Evolutionary conservation across 2,329 filamentous ascomycete genomes (phyloP).

Genomic region (Cadophora gregata): DNA sequence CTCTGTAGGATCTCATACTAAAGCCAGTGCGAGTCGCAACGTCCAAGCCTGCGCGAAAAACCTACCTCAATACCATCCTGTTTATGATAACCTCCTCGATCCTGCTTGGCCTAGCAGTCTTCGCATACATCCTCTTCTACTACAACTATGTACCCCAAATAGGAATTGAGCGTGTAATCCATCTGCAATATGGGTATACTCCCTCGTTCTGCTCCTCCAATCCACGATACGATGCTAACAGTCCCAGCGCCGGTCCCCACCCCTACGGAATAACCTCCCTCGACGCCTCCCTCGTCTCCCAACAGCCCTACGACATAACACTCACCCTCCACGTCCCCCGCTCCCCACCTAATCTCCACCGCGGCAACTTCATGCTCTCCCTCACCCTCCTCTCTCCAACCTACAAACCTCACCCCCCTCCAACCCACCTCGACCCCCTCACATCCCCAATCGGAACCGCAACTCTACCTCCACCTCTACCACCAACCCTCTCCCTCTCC

Average conservation of each 20-base stretch:
- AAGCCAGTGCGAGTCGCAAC: conserved; percentile 59
- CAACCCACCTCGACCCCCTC: neutral
- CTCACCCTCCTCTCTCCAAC: conserved; percentile 67
- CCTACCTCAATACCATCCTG: conserved; percentile 62
- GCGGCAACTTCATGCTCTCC: conserved; percentile 95
- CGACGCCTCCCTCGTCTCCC: conserved; percentile 61
- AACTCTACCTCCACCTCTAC: conserved; percentile 19
- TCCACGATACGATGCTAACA: conserved; percentile 4
- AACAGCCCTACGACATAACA: conserved; percentile 85
- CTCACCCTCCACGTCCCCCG: conserved; percentile 79
- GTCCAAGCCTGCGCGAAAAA: conserved; percentile 66
- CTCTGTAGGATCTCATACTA: conserved; percentile 56
- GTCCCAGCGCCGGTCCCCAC: conserved; percentile 46
- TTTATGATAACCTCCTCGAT: conserved; percentile 53
- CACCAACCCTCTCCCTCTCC: conserved; percentile 22
- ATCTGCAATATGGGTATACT: conserved; percentile 68
- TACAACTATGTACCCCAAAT: conserved; percentile 70
- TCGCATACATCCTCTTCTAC: conserved; percentile 72
- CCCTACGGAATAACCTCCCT: conserved; percentile 43
- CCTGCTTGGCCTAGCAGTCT: conserved; percentile 61
- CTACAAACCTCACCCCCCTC: conserved; percentile 39
- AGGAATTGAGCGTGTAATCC: conserved; percentile 64
- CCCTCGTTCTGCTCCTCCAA: neutral
- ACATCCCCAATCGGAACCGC: conserved; percentile 27
- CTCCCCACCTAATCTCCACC: conserved; percentile 74